phyloP scores from a whole-genome alignment of 2,329 filamentous ascomycete genomes.

The Akanthomyces dipterigenus region DNA sequence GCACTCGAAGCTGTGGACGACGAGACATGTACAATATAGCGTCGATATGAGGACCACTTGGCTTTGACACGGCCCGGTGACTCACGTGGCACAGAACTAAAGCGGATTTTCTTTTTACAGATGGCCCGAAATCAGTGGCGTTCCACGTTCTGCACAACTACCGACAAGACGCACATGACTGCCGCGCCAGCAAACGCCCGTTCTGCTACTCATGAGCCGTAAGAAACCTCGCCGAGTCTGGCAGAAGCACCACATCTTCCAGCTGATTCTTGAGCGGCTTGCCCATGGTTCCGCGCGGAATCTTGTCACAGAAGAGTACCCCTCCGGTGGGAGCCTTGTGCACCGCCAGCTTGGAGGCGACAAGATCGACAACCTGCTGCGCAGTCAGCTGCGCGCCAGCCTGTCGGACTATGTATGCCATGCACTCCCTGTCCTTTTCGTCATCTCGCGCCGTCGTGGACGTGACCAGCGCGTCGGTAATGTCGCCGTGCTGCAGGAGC shows the following conservation, averaged over 20 bases:
- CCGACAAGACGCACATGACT: no score
- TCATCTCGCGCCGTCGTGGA: not conserved
- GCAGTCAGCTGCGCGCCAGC: not conserved
- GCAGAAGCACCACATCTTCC: not conserved
- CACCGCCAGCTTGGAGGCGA: not conserved
- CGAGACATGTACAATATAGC: no score
- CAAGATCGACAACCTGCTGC: not conserved
- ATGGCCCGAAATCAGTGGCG: no score
- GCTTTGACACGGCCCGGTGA: no score
- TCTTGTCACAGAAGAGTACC: conserved; percentile 2
- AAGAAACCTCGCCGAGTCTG: not conserved
- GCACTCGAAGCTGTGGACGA: no score
- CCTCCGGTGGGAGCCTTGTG: conserved; percentile 5
- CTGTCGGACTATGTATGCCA: not conserved
- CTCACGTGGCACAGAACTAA: no score
- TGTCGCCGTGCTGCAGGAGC: not conserved
- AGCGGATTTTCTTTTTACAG: no score
- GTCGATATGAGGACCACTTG: no score
- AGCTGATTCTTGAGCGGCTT: not conserved
- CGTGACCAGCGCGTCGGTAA: not conserved
- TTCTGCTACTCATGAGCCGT: not conserved
- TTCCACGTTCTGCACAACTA: no score
- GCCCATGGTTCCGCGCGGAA: conserved; percentile 1
- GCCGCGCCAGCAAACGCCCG: not conserved
- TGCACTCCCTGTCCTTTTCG: not conserved